A percentile compares a stretch with the other conserved stretches of the same genome.
phyloP scores from a whole-genome alignment of 2,329 filamentous ascomycete genomes.

The Fusarium sp. region DNA sequence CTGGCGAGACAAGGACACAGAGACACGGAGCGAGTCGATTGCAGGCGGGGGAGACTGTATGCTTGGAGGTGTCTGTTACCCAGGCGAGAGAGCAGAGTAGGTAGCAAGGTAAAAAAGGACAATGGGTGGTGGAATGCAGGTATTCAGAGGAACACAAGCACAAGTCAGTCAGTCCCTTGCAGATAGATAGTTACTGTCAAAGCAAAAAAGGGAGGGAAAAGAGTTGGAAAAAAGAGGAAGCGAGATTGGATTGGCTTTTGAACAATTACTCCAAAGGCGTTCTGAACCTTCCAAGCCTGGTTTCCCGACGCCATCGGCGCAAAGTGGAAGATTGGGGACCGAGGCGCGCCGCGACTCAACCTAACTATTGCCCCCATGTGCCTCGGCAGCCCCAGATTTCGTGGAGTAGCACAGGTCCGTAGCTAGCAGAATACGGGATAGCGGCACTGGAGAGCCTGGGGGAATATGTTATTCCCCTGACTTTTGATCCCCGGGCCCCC shows the following conservation, averaged over 20 bases:
- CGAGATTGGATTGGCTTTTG: constrained; percentile 37
- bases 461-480: neutral
- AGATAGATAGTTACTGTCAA: neutral
- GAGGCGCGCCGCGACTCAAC: constrained; percentile 37
- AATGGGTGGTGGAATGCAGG: constrained; percentile 10
- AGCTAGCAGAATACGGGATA: constrained; percentile 28
- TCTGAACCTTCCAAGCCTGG: constrained; percentile 6
- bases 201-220: constrained; percentile 5
- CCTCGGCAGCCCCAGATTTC: constrained; percentile 48
- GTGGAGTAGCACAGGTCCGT: constrained; percentile 19
- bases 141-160: constrained; percentile 27
- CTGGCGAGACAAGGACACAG: constrained; percentile 18
- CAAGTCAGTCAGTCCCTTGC: constrained; percentile 1
- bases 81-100: neutral
- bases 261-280: constrained; percentile 8
- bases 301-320: constrained; percentile 22
- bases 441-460: constrained; percentile 10
- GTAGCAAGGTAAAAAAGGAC: neutral
- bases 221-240: constrained; percentile 1
- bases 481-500: neutral
- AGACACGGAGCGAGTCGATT: constrained; percentile 8
- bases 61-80: constrained; percentile 16
- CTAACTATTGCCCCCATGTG: constrained; percentile 32
- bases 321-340: constrained; percentile 30
- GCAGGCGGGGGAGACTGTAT: constrained; percentile 8